phyloP scores from a whole-genome alignment of 108 stramenopile genomes.

The Cyclotella sp. region DNA sequence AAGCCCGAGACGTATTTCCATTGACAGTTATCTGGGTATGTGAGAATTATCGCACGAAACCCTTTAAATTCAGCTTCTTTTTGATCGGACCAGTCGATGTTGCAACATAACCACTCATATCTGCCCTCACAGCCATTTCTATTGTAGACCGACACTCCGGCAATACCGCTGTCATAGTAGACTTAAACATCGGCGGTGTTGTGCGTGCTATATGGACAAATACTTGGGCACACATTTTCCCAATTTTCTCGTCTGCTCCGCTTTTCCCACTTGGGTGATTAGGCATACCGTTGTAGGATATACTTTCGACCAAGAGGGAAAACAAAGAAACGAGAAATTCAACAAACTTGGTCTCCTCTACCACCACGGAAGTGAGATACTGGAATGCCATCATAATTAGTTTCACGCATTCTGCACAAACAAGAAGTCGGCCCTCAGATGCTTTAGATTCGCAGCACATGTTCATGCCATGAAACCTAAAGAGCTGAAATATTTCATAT shows the following conservation, averaged over 20 bases:
- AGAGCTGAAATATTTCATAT: conserved; percentile 61
- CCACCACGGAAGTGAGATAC: conserved; percentile 51
- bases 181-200: conserved; percentile 74
- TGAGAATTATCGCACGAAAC: conserved; percentile 1
- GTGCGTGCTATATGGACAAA: conserved; percentile 75
- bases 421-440: conserved; percentile 43
- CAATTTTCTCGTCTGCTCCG: conserved; percentile 57
- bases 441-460: conserved; percentile 18
- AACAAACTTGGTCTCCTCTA: conserved; percentile 53
- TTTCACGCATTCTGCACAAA: conserved; percentile 76
- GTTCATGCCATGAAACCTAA: conserved; percentile 64
- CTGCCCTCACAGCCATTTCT: conserved; percentile 83
- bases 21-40: neutral
- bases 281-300: conserved; percentile 87
- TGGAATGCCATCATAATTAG: conserved; percentile 75
- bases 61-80: conserved; percentile 79
- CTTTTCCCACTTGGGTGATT: conserved; percentile 60
- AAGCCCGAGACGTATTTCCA: neutral
- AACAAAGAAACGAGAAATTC: conserved; percentile 68
- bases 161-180: conserved; percentile 55
- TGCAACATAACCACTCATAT: conserved; percentile 83
- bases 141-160: conserved; percentile 68
- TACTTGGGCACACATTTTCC: conserved; percentile 80
- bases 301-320: conserved; percentile 57
- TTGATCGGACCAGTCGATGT: conserved; percentile 56